A percentile compares a stretch with the other conserved stretches of the same genome.
Conservation (phyloP, 2,329 filamentous ascomycete genomes). For the Monilinia fructigena region DNA sequence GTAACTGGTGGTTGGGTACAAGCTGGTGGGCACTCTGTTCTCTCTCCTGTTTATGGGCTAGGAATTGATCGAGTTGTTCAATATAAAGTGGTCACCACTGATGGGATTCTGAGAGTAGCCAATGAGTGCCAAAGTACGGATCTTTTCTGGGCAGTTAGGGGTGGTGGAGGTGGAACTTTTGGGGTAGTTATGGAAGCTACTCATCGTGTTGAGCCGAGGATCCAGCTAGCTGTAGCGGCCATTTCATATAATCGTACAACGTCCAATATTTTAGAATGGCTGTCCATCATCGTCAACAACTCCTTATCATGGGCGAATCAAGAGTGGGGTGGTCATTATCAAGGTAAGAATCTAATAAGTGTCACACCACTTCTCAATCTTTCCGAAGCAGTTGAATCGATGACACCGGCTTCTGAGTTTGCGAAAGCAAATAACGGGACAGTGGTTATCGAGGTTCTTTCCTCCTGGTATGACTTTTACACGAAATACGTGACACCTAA, state of each 20-base stretch:
- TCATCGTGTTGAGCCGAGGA: constrained; percentile 26
- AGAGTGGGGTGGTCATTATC: constrained; percentile 30
- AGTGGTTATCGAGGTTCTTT: constrained; percentile 22
- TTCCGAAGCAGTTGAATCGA: constrained; percentile 24
- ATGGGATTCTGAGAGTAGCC: constrained; percentile 47
- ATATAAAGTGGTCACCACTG: constrained; percentile 49
- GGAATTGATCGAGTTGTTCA: constrained; percentile 51
- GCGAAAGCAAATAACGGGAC: constrained; percentile 23
- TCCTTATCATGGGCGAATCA: constrained; percentile 28
- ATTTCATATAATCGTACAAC: constrained; percentile 25
- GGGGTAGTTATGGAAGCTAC: constrained; percentile 43
- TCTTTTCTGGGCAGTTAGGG: constrained; percentile 51
- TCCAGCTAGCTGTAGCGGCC: constrained; percentile 24
- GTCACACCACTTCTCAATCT: constrained; percentile 28
- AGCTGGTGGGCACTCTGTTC: constrained; percentile 55
- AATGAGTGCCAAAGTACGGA: constrained; percentile 46
- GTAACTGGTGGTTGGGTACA: constrained; percentile 49
- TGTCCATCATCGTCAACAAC: constrained; percentile 26
- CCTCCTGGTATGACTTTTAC: constrained; percentile 28
- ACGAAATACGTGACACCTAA: constrained; percentile 25
- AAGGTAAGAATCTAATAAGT: constrained; percentile 24
- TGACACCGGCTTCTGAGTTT: constrained; percentile 24
- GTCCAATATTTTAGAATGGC: constrained; percentile 23
- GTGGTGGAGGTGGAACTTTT: constrained; percentile 48
- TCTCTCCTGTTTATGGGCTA: constrained; percentile 51